These are phyloP conservation scores for Oryza officinalis DNA, from an alignment of 176 grass and related monocot genomes.

Conservation along the genomic window DNA sequence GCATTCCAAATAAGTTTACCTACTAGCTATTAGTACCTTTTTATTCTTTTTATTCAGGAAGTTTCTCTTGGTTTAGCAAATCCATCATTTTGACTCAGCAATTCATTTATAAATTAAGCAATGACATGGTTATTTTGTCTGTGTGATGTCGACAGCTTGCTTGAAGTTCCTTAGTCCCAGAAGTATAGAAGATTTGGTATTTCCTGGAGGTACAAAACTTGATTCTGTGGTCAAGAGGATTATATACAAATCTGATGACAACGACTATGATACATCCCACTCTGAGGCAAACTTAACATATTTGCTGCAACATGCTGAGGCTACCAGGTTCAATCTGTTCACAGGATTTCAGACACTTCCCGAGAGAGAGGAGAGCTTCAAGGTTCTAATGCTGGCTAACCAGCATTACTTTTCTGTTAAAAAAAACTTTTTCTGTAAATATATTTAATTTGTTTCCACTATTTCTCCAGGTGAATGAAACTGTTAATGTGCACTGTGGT, in stretches of 20 bases:
- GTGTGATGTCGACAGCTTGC: constrained; percentile 67
- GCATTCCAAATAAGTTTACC: not conserved
- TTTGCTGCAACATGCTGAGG: constrained; percentile 55
- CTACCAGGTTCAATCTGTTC: constrained; percentile 80
- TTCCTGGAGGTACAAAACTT: constrained; percentile 46
- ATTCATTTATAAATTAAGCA: not conserved
- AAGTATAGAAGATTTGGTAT: constrained; percentile 55
- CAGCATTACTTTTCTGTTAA: not conserved
- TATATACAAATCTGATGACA: constrained; percentile 65
- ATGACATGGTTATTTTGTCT: not conserved
- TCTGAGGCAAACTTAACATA: constrained; percentile 44
- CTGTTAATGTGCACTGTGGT: constrained; percentile 70
- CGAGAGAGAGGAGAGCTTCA: constrained; percentile 88
- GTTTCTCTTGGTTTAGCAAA: not conserved
- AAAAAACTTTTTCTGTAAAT: not conserved
- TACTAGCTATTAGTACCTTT: not conserved
- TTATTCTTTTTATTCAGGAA: not conserved
- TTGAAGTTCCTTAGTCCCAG: constrained; percentile 68
- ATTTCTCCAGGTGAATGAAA: constrained; percentile 48
- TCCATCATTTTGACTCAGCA: not conserved
- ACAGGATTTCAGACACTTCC: constrained; percentile 81
- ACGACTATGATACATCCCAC: constrained; percentile 46
- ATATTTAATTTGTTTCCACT: constrained; percentile 31
- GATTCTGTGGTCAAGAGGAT: constrained; percentile 54
- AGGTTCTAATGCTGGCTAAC: constrained; percentile 52